Base-by-base conservation (phyloP, 2,329 filamentous ascomycete genomes). In the Sporothrix mexicana region DNA sequence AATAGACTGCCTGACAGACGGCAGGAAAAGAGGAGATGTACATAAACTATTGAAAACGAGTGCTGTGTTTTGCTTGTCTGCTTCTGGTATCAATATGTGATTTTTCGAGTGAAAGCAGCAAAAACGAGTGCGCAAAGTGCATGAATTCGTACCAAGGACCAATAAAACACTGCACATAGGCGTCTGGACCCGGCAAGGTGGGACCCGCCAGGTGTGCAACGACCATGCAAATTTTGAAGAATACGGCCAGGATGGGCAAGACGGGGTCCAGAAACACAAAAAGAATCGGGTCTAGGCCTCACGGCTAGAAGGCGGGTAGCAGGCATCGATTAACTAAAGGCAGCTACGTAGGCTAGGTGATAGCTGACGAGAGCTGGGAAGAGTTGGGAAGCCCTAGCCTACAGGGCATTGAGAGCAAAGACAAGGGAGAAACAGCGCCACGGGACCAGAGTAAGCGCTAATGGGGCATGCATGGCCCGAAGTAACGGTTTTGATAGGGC, bases 401-500 rank as follows among this genome's bases (percentile, higher is more conserved):
- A 36, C 17, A 30, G 25, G 64, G 17, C 7, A 9, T 5, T 2
- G 5, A 30, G 8, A 17, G 51, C 12, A 25, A 68, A 53, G 36
- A 68, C 17, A 45, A 62, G 36, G 41, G 41, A 23, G 17, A 43
- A 36, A 20, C 8, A 62, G 23, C 12, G 10, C 5, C n/a, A 47
- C 8, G 17, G 15, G 15, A n/a, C 20, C 15, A 36, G 30, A 36
- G 30, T 25, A 30, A 62, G 10, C 20, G 41, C 41, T 62, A 45
- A 64, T 64, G 59, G 59, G 59, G 59, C 36, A 36, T 64, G 59
- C 55, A 57, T 57, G 55, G 10, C 12, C 61, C n/a, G 41, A 41
- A 47, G 61, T 15, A 69, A 69, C 51, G 67, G 67, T 57, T 59
- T 23, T 47, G n/a, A 53, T 53, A 43, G 51, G 49, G n/a, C 67